These are phyloP conservation scores for Lachancea sp. DNA, from an alignment of 805 yeast genomes.

Conservation along the genomic window DNA sequence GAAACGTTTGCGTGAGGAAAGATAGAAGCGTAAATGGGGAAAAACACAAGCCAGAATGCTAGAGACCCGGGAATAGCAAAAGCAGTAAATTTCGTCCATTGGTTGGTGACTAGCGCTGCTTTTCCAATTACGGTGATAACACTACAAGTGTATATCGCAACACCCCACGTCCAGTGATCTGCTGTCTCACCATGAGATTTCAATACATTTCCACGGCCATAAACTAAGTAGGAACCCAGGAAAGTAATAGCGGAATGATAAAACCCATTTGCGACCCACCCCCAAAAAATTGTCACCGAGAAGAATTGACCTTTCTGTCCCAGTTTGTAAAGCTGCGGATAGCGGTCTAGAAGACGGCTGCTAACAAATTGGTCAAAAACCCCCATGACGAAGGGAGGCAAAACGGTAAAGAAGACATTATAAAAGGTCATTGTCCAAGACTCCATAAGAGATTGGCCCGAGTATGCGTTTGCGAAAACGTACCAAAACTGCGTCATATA, in stretches of 20 bases:
- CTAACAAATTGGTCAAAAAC: conserved; percentile 94
- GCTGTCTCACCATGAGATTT: conserved; percentile 58
- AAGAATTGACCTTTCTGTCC: conserved; percentile 88
- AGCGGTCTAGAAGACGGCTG: conserved; percentile 80
- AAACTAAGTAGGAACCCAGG: conserved; percentile 63
- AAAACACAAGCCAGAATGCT: conserved; percentile 71
- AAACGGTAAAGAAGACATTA: conserved; percentile 87
- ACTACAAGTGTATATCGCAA: conserved; percentile 81
- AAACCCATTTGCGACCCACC: conserved; percentile 94
- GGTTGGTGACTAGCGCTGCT: conserved; percentile 84
- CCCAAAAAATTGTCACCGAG: conserved; percentile 90
- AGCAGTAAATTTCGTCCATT: conserved; percentile 92
- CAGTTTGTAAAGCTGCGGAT: conserved; percentile 85
- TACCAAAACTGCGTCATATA: conserved; percentile 99
- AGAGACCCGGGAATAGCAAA: conserved; percentile 95
- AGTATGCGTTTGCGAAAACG: conserved; percentile 83
- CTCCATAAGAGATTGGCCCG: conserved; percentile 94
- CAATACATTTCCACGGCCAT: conserved; percentile 58
- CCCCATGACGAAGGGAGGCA: conserved; percentile 95
- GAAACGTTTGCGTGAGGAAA: conserved; percentile 84
- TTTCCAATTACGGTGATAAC: conserved; percentile 86
- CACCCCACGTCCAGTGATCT: conserved; percentile 95
- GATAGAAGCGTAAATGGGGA: conserved; percentile 78
- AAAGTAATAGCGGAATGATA: conserved; percentile 86
- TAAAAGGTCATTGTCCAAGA: conserved; percentile 97